Conservation (phyloP, 306 rosid genomes). For the Urtica urens region DNA sequence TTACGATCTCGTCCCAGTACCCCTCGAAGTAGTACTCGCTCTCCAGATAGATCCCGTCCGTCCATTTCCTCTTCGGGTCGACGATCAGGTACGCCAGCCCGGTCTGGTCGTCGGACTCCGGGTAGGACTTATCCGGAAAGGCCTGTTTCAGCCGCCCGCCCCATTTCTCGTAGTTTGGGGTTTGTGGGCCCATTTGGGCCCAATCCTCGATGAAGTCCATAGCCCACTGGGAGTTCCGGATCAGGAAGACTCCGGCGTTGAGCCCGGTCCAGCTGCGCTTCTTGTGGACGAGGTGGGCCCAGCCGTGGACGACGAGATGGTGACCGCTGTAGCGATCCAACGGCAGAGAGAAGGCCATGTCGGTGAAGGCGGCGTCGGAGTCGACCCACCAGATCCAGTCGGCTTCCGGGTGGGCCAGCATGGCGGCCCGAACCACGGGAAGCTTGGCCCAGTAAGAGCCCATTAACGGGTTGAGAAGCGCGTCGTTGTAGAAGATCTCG, state of each 20-base stretch:
- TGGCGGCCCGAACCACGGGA: slow-evolving; percentile 60
- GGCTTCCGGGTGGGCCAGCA: slow-evolving; percentile 86
- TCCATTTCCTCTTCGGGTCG: slow-evolving; percentile 45
- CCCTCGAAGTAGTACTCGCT: slow-evolving; percentile 59
- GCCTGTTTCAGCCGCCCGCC: slow-evolving; percentile 36
- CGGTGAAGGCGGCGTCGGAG: slow-evolving; percentile 82
- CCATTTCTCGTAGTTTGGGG: slow-evolving; percentile 53
- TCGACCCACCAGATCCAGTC: slow-evolving; percentile 99
- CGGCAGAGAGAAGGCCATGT: slow-evolving; percentile 74
- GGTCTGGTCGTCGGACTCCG: slow-evolving; percentile 90
- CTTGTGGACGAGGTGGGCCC: slow-evolving; percentile 47
- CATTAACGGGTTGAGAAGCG: slow-evolving; percentile 55
- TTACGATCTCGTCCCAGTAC: slow-evolving; percentile 56
- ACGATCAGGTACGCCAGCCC: slow-evolving; percentile 68
- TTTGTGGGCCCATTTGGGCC: slow-evolving; percentile 92
- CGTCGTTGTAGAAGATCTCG: slow-evolving; percentile 64
- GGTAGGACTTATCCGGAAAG: slow-evolving; percentile 63
- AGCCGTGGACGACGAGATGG: slow-evolving; percentile 65
- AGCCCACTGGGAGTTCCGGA: slow-evolving; percentile 82
- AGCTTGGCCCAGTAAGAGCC: slow-evolving; percentile 67
- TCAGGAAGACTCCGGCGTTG: slow-evolving; percentile 78
- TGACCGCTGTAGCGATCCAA: slow-evolving; percentile 43
- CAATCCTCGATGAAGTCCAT: slow-evolving; percentile 61
- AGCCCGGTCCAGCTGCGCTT: slow-evolving; percentile 81
- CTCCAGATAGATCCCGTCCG: slow-evolving; percentile 60